A percentile compares a stretch with the other conserved stretches of the same genome.
These are phyloP conservation scores for Penicillium sp. DNA, from an alignment of 2,329 filamentous ascomycete genomes.

Conservation along the genomic window DNA sequence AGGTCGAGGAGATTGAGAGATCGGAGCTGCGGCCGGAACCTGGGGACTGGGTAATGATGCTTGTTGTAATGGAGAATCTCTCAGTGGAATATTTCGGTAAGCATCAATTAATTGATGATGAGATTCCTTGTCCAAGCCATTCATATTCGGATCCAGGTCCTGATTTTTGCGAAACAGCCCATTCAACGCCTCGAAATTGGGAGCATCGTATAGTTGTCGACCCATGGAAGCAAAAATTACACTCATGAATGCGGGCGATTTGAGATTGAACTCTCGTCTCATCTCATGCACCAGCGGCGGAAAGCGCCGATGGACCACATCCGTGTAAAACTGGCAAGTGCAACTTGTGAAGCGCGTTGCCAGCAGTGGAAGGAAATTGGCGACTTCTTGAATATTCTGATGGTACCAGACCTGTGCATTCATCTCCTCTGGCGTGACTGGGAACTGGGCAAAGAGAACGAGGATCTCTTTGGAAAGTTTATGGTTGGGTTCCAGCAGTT, in stretches of 20 bases:
- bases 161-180: not conserved
- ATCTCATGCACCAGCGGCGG: slow-evolving; percentile 62
- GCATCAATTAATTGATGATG: not conserved
- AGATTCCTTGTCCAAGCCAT: not conserved
- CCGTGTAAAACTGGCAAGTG: slow-evolving; percentile 12
- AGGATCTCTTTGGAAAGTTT: not conserved
- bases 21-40: not conserved
- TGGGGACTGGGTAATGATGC: not conserved
- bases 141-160: not conserved
- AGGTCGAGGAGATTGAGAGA: not conserved
- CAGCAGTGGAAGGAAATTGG: slow-evolving; percentile 47
- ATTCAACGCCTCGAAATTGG: not conserved
- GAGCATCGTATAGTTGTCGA: slow-evolving; percentile 25
- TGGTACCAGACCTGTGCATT: slow-evolving; percentile 35
- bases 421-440: slow-evolving; percentile 8
- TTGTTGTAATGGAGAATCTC: not conserved
- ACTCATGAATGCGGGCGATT: slow-evolving; percentile 54
- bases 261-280: slow-evolving; percentile 47
- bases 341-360: slow-evolving; percentile 42
- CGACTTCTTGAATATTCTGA: slow-evolving; percentile 24
- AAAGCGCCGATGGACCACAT: slow-evolving; percentile 39
- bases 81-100: slow-evolving; percentile 10
- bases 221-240: slow-evolving; percentile 51
- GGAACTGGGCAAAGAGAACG: slow-evolving; percentile 44
- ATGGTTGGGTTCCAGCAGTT: slow-evolving; percentile 49